A percentile compares a stretch with the other conserved stretches of the same genome.
Evolutionary conservation across 768 basidiomycete genomes (phyloP).

Genomic region (Leccinellum luteum): DNA sequence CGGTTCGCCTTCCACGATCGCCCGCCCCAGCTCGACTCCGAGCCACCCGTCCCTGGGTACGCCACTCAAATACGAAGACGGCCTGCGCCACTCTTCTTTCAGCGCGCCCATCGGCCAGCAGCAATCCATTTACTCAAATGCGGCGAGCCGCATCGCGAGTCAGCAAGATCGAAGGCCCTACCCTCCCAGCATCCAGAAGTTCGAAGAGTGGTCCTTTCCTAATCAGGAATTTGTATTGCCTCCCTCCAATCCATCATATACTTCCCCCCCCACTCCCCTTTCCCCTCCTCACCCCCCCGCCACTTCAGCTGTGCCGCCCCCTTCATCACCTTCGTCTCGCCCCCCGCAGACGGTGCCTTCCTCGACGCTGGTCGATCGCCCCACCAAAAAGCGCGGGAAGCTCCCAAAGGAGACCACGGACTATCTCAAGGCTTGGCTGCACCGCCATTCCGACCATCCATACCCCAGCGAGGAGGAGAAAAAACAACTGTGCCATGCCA

Average conservation of each 20-base stretch:
- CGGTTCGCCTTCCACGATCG: slow-evolving; percentile 51
- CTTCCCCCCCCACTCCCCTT: slow-evolving; percentile 35
- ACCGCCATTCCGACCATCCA: slow-evolving; percentile 85
- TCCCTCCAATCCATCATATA: slow-evolving; percentile 25
- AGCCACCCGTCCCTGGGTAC: slow-evolving; percentile 50
- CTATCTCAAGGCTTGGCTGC: slow-evolving; percentile 84
- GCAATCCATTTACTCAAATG: slow-evolving; percentile 57
- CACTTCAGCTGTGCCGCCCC: slow-evolving; percentile 35
- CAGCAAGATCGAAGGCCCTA: slow-evolving; percentile 64
- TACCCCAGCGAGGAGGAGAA: slow-evolving; percentile 91
- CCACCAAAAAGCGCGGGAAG: slow-evolving; percentile 81
- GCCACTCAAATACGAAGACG: slow-evolving; percentile 68
- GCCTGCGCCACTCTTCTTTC: slow-evolving; percentile 66
- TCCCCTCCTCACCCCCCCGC: slow-evolving; percentile 39
- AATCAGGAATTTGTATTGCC: slow-evolving; percentile 54
- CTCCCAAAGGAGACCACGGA: slow-evolving; percentile 90
- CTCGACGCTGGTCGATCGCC: slow-evolving; percentile 69
- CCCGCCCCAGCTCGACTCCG: slow-evolving; percentile 67
- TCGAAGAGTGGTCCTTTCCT: slow-evolving; percentile 72
- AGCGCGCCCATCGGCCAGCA: slow-evolving; percentile 54
- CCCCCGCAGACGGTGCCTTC: slow-evolving; percentile 50
- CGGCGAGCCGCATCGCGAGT: slow-evolving; percentile 63
- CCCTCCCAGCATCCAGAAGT: slow-evolving; percentile 47
- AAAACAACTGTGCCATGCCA: slow-evolving; percentile 83
- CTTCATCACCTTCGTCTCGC: slow-evolving; percentile 44